A percentile compares a stretch with the other conserved stretches of the same genome.
phyloP scores from a whole-genome alignment of 257 asterid species.

The Capsicum rhomboideum region DNA sequence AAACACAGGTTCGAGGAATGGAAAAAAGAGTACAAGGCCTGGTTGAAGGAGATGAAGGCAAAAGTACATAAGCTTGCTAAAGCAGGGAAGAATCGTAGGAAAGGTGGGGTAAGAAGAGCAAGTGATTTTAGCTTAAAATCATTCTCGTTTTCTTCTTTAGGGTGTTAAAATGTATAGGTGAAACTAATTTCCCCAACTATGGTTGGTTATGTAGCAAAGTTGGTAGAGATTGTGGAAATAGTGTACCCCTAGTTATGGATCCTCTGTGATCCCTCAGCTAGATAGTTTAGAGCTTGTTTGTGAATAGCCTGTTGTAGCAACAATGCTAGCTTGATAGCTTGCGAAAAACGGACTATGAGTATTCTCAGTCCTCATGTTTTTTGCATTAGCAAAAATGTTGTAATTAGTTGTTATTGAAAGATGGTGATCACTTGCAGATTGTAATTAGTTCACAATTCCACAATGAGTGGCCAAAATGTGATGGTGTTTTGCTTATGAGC shows the following conservation, averaged over 20 bases:
- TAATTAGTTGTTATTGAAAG: background rate
- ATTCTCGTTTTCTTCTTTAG: background rate
- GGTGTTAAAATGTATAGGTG: constrained; percentile 2
- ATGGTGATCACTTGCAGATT: background rate
- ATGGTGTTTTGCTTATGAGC: background rate
- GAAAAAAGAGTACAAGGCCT: constrained; percentile 52
- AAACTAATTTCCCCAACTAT: background rate
- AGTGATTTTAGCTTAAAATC: constrained; percentile 9
- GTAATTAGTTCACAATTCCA: background rate
- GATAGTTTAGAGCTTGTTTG: constrained; percentile 6
- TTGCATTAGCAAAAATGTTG: background rate
- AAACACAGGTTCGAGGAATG: constrained; percentile 51
- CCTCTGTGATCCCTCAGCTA: constrained; percentile 4
- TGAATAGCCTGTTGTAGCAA: constrained; percentile 21
- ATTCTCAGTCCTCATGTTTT: background rate
- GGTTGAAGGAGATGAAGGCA: constrained; percentile 51
- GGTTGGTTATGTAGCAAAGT: background rate
- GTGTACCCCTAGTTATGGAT: constrained; percentile 10
- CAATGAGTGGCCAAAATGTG: background rate
- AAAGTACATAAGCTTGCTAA: constrained; percentile 38
- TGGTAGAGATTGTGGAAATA: constrained; percentile 4
- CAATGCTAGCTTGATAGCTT: constrained; percentile 12
- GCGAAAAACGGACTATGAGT: background rate
- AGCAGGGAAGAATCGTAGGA: constrained; percentile 33
- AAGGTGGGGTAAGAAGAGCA: constrained; percentile 70